Percentiles rank a stretch among this genome's conserved stretches.
Evolutionary conservation across 176 grass and related monocot genomes (phyloP).

Genomic region (Tuctoria greenei): DNA sequence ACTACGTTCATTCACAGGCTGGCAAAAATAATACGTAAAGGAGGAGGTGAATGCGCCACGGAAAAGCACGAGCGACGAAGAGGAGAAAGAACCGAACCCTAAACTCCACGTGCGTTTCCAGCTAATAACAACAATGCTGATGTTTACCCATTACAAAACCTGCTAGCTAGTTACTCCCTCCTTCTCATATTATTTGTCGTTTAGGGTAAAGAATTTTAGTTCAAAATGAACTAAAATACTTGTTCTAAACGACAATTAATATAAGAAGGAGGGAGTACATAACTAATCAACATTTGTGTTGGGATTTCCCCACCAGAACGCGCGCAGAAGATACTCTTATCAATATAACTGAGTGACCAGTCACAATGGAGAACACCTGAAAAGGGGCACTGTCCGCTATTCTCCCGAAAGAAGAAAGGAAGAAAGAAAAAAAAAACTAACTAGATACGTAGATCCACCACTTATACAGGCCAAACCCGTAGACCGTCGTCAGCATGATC

Average conservation of each 20-base stretch:
- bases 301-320: slow-evolving; percentile 16
- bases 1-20: not conserved
- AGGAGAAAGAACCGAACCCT: slow-evolving; percentile 11
- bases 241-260: too few species aligned
- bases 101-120: slow-evolving; percentile 15
- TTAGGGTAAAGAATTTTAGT: too few species aligned
- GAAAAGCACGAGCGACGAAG: not conserved
- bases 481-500: slow-evolving; percentile 57
- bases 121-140: slow-evolving; percentile 19
- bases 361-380: slow-evolving; percentile 11
- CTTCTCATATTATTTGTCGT: too few species aligned
- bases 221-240: too few species aligned
- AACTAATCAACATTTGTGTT: slow-evolving; percentile 41
- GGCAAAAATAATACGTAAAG: too few species aligned
- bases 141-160: slow-evolving; percentile 1
- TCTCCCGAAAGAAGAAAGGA: not conserved
- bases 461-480: slow-evolving; percentile 80
- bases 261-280: too few species aligned
- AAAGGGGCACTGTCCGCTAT: slow-evolving; percentile 24
- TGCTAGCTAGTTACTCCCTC: too few species aligned
- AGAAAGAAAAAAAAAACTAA: slow-evolving; percentile 40
- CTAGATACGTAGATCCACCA: slow-evolving; percentile 93
- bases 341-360: slow-evolving; percentile 29
- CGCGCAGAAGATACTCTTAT: slow-evolving; percentile 29
- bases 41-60: too few species aligned